phyloP scores from a whole-genome alignment of 176 grass and related monocot genomes.

The Cenchrus americanus region DNA sequence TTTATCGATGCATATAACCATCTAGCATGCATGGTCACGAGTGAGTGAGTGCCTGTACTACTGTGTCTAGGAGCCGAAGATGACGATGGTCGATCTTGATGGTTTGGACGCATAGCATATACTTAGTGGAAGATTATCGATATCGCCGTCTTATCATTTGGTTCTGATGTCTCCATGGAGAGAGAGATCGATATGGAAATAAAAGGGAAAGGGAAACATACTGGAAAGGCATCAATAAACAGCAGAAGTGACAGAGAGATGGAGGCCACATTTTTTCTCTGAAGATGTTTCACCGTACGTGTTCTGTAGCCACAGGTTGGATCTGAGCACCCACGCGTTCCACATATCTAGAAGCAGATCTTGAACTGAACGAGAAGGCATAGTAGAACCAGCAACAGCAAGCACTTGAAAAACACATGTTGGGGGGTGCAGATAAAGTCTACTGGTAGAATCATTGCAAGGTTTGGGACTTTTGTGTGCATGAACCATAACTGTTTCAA shows the following conservation, averaged over 20 bases:
- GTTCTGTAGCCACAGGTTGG: neutral
- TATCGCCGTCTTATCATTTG: neutral
- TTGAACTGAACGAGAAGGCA: neutral
- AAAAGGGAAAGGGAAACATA: constrained; percentile 5
- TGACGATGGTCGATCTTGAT: neutral
- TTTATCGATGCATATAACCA: neutral
- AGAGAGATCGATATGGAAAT: constrained; percentile 18
- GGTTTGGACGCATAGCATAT: constrained; percentile 4
- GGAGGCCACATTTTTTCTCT: neutral
- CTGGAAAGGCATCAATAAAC: neutral
- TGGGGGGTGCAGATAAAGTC: neutral
- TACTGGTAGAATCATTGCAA: neutral
- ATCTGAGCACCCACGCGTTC: neutral
- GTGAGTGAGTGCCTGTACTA: neutral
- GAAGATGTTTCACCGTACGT: neutral
- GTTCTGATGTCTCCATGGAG: neutral
- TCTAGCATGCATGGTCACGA: neutral
- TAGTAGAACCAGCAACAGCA: neutral
- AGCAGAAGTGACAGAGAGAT: neutral
- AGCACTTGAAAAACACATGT: neutral
- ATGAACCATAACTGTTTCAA: constrained; percentile 1
- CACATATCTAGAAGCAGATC: neutral
- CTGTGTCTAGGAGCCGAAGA: neutral
- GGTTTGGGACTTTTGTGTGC: neutral
- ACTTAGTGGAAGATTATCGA: neutral